Conservation (phyloP, 2,329 filamentous ascomycete genomes). For the Pseudopyrenochaeta lycopersici region DNA sequence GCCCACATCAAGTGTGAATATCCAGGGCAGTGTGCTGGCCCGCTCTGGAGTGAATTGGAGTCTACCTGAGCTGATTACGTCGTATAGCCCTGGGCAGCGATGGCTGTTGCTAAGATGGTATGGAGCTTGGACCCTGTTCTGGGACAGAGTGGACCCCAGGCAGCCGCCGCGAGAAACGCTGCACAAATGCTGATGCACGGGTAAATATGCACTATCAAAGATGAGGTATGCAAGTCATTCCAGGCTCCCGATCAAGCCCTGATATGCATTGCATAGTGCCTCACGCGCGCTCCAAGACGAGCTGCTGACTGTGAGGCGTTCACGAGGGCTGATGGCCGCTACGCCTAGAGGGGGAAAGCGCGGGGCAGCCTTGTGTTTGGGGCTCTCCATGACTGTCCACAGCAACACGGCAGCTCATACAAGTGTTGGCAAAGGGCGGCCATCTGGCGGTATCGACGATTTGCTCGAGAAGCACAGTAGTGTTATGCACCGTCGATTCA, state of each 20-base stretch:
- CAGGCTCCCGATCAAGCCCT: slow-evolving; percentile 8
- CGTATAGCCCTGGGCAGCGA: slow-evolving; percentile 1
- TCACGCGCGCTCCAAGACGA: slow-evolving; percentile 25
- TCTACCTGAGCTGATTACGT: slow-evolving; percentile 5
- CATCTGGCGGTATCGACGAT: too few relatives aligned
- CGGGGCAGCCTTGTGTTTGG: slow-evolving; percentile 8
- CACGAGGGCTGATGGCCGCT: slow-evolving; percentile 21
- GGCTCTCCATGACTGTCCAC: not conserved
- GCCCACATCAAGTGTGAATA: slow-evolving; percentile 14
- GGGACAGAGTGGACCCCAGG: slow-evolving; percentile 23
- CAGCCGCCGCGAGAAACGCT: slow-evolving; percentile 16
- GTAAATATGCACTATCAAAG: slow-evolving; percentile 11
- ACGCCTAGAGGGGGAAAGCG: slow-evolving; percentile 17
- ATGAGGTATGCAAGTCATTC: slow-evolving; percentile 6
- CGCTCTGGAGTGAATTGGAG: slow-evolving; percentile 1
- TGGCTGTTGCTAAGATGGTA: slow-evolving; percentile 19
- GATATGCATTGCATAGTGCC: slow-evolving; percentile 14
- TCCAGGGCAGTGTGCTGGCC: not conserved
- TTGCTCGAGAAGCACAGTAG: too few relatives aligned
- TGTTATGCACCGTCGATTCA: not conserved
- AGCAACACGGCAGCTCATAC: not conserved
- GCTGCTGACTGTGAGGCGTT: slow-evolving; percentile 25
- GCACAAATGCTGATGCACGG: not conserved
- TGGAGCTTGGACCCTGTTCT: slow-evolving; percentile 27
- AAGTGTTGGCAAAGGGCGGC: too few relatives aligned